Evolutionary conservation across 768 basidiomycete genomes (phyloP), one percentile per base, ranked within the genome.

Genomic region (Rhodotorula paludigena): DNA sequence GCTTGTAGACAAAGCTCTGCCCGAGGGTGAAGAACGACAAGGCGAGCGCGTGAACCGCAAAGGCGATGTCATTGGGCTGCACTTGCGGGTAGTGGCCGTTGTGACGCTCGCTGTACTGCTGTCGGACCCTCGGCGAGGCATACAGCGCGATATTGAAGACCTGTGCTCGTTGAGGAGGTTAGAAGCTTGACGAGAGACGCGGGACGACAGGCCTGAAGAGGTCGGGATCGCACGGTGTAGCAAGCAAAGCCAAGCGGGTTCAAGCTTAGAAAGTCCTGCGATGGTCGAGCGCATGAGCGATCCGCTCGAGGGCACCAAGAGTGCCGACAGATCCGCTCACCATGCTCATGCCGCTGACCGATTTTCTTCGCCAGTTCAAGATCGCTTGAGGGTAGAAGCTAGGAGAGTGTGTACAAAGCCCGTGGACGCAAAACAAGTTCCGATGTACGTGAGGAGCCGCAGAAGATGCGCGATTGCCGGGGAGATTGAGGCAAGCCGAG

Each of bases 241-340:
- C 76, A 74, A 14, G 77, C 55, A 60, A 79, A 79, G 2, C 81
- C 80, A 42, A 80, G 39, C 2, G 78, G 76, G 66, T 82, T 82
- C 47, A 81, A 73, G 57, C 74, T 74, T 30, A 76, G 70, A 65
- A 81, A 81, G 74, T 81, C 80, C 23, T 77, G 68, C 3, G 77
- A 77, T 33, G 81, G 69, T 14, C 23, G 2, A 20, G 23, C n/a
- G n/a, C n/a, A 30, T 1, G 36, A 10, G 39, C 11, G 18, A 28
- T 10, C 32, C 15, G 32, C 15, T 9, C 2, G 33, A 1, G 15
- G 12, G n/a, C 16, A 35, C 21, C n/a, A n/a, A n/a, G n/a, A n/a
- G n/a, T n/a, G n/a, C n/a, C n/a, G n/a, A n/a, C 2, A 8, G 33
- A 18, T 18, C 44, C 16, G 21, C 60, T 32, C 33, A 61, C 49